These are phyloP conservation scores for Neopestalotiopsis sp. DNA, from an alignment of 2,329 filamentous ascomycete genomes.

Conservation along the genomic window DNA sequence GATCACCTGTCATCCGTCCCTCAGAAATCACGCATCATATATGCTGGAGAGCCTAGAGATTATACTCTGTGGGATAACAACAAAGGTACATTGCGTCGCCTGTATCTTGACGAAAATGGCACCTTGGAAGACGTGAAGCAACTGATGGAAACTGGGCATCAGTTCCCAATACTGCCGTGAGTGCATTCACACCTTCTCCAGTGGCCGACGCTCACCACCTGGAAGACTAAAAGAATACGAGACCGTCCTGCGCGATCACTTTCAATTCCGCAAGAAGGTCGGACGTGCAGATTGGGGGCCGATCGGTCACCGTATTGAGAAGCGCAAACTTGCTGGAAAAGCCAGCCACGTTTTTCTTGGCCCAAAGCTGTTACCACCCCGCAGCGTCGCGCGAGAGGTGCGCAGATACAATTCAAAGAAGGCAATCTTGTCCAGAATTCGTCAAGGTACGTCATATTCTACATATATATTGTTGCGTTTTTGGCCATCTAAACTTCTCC, in stretches of 20 bases:
- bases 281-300: background rate
- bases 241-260: background rate
- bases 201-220: background rate
- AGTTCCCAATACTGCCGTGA: background rate
- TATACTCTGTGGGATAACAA: background rate
- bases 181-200: background rate
- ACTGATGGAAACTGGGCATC: background rate
- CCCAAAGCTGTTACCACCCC: background rate
- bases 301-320: background rate
- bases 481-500: too few relatives aligned
- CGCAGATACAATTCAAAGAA: background rate
- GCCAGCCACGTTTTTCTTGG: background rate
- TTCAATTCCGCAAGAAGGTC: background rate
- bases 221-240: background rate
- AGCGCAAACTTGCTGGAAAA: background rate
- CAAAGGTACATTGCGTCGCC: background rate
- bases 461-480: too few relatives aligned
- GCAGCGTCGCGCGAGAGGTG: background rate
- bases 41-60: background rate
- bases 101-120: background rate
- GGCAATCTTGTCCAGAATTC: background rate
- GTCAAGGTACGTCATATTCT: background rate
- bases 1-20: background rate
- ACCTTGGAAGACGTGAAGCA: background rate
- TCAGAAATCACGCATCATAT: background rate